Evolutionary conservation across 352 stramenopile species (phyloP).

Genomic region (Saprolegnia diclina): DNA sequence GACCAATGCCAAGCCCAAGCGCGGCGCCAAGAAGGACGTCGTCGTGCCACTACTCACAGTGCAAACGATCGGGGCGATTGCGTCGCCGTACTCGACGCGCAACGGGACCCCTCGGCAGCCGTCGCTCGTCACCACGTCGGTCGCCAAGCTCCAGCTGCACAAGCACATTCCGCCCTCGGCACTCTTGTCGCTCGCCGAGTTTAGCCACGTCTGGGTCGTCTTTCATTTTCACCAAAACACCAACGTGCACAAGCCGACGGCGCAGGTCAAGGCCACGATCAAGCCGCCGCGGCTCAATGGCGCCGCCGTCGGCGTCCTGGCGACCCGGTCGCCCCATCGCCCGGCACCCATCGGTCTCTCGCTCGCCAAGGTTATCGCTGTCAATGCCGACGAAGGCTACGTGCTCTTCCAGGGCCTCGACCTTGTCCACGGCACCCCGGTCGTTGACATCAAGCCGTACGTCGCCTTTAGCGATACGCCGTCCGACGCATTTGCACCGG

Average conservation of each 20-base stretch:
- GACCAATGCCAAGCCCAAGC: not conserved
- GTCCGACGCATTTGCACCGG: not conserved
- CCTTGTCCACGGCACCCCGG: slow-evolving; percentile 94
- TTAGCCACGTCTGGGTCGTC: slow-evolving; percentile 87
- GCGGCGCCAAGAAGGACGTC: not conserved
- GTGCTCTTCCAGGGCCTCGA: slow-evolving; percentile 66
- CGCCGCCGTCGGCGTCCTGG: slow-evolving; percentile 87
- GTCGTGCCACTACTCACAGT: slow-evolving; percentile 17
- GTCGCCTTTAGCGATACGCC: slow-evolving; percentile 42
- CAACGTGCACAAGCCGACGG: slow-evolving; percentile 66
- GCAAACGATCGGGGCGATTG: slow-evolving; percentile 15
- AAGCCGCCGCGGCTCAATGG: slow-evolving; percentile 29
- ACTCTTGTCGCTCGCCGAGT: slow-evolving; percentile 78
- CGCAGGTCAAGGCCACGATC: slow-evolving; percentile 41
- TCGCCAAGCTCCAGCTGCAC: slow-evolving; percentile 69
- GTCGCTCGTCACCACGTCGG: slow-evolving; percentile 53
- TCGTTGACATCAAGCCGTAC: slow-evolving; percentile 99
- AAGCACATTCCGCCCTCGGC: slow-evolving; percentile 62
- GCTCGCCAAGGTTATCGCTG: slow-evolving; percentile 72
- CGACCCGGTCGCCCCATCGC: slow-evolving; percentile 94
- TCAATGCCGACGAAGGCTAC: slow-evolving; percentile 66
- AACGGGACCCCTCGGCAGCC: slow-evolving; percentile 75
- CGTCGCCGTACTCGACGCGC: slow-evolving; percentile 25
- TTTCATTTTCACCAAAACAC: slow-evolving; percentile 91
- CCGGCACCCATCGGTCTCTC: slow-evolving; percentile 93